These are phyloP conservation scores for Penicillium verhagenii DNA, from an alignment of 495 filamentous ascomycete species.

Conservation along the genomic window DNA sequence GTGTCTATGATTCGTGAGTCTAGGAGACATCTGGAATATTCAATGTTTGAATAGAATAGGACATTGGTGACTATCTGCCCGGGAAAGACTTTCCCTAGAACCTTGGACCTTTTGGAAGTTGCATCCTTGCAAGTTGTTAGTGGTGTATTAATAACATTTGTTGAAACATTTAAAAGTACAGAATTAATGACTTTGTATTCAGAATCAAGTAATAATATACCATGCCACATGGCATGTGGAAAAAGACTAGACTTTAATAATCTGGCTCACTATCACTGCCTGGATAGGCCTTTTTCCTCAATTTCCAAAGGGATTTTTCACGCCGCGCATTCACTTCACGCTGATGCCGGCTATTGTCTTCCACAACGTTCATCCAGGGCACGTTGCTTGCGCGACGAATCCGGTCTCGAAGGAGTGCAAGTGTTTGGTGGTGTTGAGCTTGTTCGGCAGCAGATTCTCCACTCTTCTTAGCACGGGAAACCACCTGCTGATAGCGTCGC, in stretches of 20 bases:
- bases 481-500: conserved; percentile 27
- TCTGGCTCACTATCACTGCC: conserved; percentile 45
- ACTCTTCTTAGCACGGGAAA: conserved; percentile 26
- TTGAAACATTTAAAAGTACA: too few species aligned
- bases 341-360: conserved; percentile 35
- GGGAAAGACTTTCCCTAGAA: too few species aligned
- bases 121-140: too few species aligned
- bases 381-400: conserved; percentile 41
- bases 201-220: too few species aligned
- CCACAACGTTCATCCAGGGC: conserved; percentile 49
- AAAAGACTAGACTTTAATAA: conserved; percentile 18
- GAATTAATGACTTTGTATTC: not conserved
- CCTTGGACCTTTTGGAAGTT: too few species aligned
- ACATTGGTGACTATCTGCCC: too few species aligned
- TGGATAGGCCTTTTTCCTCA: conserved; percentile 46
- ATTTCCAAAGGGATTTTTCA: conserved; percentile 44
- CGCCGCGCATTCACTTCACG: conserved; percentile 32
- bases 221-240: not conserved
- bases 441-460: conserved; percentile 12
- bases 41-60: too few species aligned
- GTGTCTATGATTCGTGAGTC: too few species aligned
- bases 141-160: too few species aligned
- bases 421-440: conserved; percentile 20
- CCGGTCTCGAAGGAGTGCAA: conserved; percentile 31
- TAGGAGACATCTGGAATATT: too few species aligned